A percentile compares a stretch with the other conserved stretches of the same genome.
Conservation (phyloP, 441 rosid species). For the Melastoma candidum region DNA sequence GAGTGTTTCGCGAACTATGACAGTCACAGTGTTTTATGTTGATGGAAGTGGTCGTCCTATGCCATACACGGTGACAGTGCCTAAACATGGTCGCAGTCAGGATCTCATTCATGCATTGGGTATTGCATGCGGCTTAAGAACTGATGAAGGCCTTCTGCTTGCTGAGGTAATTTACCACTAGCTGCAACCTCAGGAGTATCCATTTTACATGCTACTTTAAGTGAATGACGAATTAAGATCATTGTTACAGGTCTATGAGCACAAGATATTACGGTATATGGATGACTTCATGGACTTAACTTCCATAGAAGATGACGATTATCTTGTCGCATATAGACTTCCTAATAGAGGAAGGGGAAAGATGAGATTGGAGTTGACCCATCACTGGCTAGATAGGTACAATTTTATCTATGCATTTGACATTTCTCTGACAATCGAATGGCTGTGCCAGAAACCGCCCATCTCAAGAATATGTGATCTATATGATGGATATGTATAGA, state of each 20-base stretch:
- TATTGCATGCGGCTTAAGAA: slow-evolving; percentile 48
- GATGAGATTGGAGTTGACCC: slow-evolving; percentile 55
- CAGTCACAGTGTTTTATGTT: slow-evolving; percentile 36
- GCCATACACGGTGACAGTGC: slow-evolving; percentile 46
- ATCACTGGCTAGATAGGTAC: slow-evolving; percentile 53
- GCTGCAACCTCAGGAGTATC: too few relatives aligned
- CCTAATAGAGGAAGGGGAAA: slow-evolving; percentile 44
- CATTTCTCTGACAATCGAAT: too few relatives aligned
- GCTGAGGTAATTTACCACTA: slow-evolving; percentile 34
- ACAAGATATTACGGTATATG: slow-evolving; percentile 33
- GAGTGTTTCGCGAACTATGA: slow-evolving; percentile 44
- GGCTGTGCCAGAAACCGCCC: too few relatives aligned
- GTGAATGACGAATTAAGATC: too few relatives aligned
- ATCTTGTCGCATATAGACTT: slow-evolving; percentile 52
- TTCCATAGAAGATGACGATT: slow-evolving; percentile 43
- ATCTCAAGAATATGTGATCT: too few relatives aligned
- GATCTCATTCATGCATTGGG: slow-evolving; percentile 45
- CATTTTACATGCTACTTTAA: too few relatives aligned
- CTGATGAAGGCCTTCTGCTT: slow-evolving; percentile 49
- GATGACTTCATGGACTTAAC: slow-evolving; percentile 35
- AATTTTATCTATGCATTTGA: slow-evolving; percentile 5
- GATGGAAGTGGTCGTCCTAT: slow-evolving; percentile 45
- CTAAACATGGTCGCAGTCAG: slow-evolving; percentile 40
- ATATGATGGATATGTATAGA: too few relatives aligned
- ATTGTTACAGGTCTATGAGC: slow-evolving; percentile 32